Evolutionary conservation across 1,284 basidiomycete species (phyloP).

Genomic region (Leccinum colubrinum): DNA sequence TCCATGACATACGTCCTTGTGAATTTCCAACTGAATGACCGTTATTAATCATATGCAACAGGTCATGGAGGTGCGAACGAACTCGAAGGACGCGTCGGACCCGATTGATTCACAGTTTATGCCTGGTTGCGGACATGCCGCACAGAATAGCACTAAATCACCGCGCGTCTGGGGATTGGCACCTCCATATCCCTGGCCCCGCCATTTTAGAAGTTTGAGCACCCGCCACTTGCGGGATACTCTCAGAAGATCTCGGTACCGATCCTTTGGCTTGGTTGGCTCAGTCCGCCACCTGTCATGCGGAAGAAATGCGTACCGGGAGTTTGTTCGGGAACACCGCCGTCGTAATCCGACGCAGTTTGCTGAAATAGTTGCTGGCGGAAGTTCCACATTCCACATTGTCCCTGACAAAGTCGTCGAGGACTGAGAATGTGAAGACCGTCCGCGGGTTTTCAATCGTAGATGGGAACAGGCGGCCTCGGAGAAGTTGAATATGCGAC

Average conservation of each 20-base stretch:
- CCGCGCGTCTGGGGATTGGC: not conserved
- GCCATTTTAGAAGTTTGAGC: not conserved
- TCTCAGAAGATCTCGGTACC: not conserved
- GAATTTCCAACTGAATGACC: conserved; percentile 4
- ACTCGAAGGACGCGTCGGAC: no score
- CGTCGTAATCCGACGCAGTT: not conserved
- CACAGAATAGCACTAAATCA: not conserved
- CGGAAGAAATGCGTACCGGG: not conserved
- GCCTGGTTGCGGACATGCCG: not conserved
- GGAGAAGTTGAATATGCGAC: not conserved
- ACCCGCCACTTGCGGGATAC: not conserved
- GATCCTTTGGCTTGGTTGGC: not conserved
- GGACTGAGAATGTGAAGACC: not conserved
- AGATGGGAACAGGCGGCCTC: not conserved
- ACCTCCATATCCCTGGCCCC: not conserved
- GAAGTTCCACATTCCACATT: not conserved
- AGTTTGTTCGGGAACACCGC: not conserved
- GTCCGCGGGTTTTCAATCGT: not conserved
- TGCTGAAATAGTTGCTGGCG: not conserved
- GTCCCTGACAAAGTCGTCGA: not conserved
- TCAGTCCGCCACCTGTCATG: no score
- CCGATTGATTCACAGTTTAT: not conserved
- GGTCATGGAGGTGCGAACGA: no score
- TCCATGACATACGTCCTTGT: conserved; percentile 3
- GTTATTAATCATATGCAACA: no score